Evolutionary conservation across 1,139 yeast species (phyloP).

Genomic region (Pichia sp.): DNA sequence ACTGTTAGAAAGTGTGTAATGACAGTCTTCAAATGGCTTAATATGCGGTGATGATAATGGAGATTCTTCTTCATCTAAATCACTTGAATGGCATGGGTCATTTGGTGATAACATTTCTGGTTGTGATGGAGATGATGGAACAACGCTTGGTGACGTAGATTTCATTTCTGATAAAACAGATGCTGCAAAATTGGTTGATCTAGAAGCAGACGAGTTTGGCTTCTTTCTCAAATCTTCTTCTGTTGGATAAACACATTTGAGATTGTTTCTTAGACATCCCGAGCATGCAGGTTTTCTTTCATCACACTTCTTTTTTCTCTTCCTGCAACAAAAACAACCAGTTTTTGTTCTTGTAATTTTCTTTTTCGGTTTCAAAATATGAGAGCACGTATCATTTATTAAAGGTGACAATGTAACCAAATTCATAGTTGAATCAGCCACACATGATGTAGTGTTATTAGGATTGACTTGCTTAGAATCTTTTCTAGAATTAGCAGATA

Average conservation of each 20-base stretch:
- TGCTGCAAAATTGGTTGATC: conserved; percentile 8
- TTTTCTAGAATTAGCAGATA: conserved; percentile 1
- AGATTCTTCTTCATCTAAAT: conserved; percentile 13
- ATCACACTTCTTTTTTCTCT: conserved; percentile 51
- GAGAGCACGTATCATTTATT: not conserved
- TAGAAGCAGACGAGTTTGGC: not conserved
- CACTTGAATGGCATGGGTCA: conserved; percentile 16
- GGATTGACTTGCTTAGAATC: not conserved
- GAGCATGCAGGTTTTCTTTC: conserved; percentile 44
- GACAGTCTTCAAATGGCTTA: conserved; percentile 6
- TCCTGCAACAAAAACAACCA: conserved; percentile 39
- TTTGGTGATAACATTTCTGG: conserved; percentile 15
- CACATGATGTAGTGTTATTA: not conserved
- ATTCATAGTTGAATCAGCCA: not conserved
- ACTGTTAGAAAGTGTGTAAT: conserved; percentile 1
- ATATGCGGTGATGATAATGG: conserved; percentile 24
- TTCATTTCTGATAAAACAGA: conserved; percentile 9
- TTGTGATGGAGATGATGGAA: conserved; percentile 9
- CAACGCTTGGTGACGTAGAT: not conserved
- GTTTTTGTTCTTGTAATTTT: conserved; percentile 33
- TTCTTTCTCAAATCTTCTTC: conserved; percentile 15
- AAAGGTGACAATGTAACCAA: not conserved
- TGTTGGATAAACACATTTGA: conserved; percentile 42
- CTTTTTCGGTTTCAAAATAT: conserved; percentile 17
- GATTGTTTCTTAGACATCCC: conserved; percentile 38